phyloP scores from a whole-genome alignment of 2,329 filamentous ascomycete species.

The Thelonectria rubi region DNA sequence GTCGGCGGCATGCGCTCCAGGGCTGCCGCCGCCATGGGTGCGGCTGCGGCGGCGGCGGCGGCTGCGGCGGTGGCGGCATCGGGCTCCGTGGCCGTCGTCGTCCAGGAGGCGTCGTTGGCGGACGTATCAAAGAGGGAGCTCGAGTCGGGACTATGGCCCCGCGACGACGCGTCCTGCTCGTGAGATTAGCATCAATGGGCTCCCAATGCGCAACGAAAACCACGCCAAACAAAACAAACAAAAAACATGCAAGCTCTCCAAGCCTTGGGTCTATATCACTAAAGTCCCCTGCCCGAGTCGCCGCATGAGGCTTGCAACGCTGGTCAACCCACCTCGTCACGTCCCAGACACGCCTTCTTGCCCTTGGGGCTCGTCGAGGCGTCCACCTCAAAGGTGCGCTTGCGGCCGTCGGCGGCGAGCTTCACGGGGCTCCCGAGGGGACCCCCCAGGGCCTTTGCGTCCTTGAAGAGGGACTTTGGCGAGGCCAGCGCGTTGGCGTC shows the following conservation, averaged over 20 bases:
- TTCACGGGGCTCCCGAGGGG: constrained; percentile 38
- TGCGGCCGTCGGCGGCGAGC: constrained; percentile 42
- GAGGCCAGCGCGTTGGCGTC: constrained; percentile 55
- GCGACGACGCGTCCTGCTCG: constrained; percentile 41
- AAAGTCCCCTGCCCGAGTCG: no score
- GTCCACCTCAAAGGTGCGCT: constrained; percentile 41
- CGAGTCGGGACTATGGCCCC: constrained; percentile 51
- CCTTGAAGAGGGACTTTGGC: constrained; percentile 41
- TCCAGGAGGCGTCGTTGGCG: constrained; percentile 57
- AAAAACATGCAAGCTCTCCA: no score
- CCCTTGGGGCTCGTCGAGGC: constrained; percentile 34
- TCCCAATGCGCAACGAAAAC: constrained; percentile 8
- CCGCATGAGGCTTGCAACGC: no score
- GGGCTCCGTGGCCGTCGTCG: constrained; percentile 60
- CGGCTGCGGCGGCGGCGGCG: constrained; percentile 53
- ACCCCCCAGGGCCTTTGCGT: constrained; percentile 16
- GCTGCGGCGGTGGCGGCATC: constrained; percentile 45
- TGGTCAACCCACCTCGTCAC: constrained; percentile 47
- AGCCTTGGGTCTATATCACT: no score
- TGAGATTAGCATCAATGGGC: constrained; percentile 19
- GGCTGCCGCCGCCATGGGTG: constrained; percentile 21
- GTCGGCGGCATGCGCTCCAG: constrained; percentile 21
- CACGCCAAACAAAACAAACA: no score
- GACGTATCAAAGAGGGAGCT: constrained; percentile 63
- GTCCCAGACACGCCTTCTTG: constrained; percentile 49